A percentile compares a stretch with the other conserved stretches of the same genome.
phyloP scores from a whole-genome alignment of 345 rosid species.

The Syzygium grande region DNA sequence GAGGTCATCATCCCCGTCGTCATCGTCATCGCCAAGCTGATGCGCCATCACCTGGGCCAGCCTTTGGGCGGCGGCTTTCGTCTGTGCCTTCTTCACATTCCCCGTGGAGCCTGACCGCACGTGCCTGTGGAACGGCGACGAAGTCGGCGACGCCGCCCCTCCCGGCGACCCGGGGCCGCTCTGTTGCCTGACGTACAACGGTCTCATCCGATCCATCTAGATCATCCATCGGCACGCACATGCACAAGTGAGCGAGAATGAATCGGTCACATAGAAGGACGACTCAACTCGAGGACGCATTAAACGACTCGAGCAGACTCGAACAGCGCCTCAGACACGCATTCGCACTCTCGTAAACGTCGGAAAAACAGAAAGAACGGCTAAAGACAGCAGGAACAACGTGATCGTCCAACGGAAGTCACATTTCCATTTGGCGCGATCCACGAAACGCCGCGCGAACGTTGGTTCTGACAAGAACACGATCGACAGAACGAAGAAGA shows the following conservation, averaged over 20 bases:
- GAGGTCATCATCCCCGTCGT: constrained; percentile 17
- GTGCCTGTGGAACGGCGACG: constrained; percentile 43
- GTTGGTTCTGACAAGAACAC: not conserved
- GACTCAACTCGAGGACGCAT: not conserved
- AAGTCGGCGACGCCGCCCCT: constrained; percentile 37
- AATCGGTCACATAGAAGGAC: not conserved
- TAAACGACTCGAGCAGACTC: not conserved
- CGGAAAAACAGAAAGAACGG: not conserved
- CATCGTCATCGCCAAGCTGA: constrained; percentile 18
- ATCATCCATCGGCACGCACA: not conserved
- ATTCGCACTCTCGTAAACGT: not conserved
- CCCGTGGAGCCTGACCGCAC: constrained; percentile 54
- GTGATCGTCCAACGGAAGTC: not conserved
- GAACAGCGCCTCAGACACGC: not conserved
- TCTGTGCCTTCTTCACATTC: constrained; percentile 58
- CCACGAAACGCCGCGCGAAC: not conserved
- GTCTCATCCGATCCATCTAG: constrained; percentile 50
- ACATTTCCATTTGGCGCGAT: not conserved
- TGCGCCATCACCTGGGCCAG: constrained; percentile 12
- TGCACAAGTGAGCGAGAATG: not conserved
- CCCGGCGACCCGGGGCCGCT: constrained; percentile 27
- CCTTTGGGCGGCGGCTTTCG: constrained; percentile 78
- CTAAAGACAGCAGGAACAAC: not conserved
- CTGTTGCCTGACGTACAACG: constrained; percentile 29
- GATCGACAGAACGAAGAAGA: not conserved